Base-by-base conservation (phyloP, 768 basidiomycete genomes). In the Serendipita sp. region DNA sequence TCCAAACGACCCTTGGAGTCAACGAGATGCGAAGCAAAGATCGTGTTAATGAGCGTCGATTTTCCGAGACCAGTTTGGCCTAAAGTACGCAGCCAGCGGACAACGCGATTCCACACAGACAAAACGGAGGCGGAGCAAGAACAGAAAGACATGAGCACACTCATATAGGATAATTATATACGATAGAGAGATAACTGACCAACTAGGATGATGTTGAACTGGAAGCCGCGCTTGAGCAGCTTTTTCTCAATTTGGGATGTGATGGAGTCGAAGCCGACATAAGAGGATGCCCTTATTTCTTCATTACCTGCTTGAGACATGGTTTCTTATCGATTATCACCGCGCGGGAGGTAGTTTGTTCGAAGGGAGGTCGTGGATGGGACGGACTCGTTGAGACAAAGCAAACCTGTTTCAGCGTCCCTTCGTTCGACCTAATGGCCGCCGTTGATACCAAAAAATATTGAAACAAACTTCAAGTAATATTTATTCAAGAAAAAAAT, bases 201-300 rank as follows among this genome's bases (percentile, higher is more conserved):
- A 70, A 87, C 95, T 66, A 91, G 88, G 72, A 98, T 97, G 66
- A 96, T 88, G 72, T 97, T 98, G 83, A 98, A 98, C 80, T 97
- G 91, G 81, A 98, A 98, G 66, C 95, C 95, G 67, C 95, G 85
- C 78, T 97, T 97, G 78, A 98, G 83, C 68, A 97, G 87, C 82
- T 97, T 97, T 82, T 94, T 89, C 80, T 99, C 95, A 70, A 97
- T 97, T 76, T 97, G 95, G 71, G 85, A 83, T 65, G 93, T 95
- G 74, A 98, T 96, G 68, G 88, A 85, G 81, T 98, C 94, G 78
- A 98, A 98, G 72, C 94, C 94, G 75, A 98, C 94, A 74, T 97
- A 95, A 53, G 88, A 85, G 67, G 88, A 81, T 36, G 93, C 92
- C 69, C 87, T 85, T 70, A 96, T 93, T 78, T 95, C 93, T 62